Percentiles rank a stretch among this genome's conserved stretches.
Conservation (phyloP, 2,329 filamentous ascomycete species). For the Stachybotrys chlorohalonatus region DNA sequence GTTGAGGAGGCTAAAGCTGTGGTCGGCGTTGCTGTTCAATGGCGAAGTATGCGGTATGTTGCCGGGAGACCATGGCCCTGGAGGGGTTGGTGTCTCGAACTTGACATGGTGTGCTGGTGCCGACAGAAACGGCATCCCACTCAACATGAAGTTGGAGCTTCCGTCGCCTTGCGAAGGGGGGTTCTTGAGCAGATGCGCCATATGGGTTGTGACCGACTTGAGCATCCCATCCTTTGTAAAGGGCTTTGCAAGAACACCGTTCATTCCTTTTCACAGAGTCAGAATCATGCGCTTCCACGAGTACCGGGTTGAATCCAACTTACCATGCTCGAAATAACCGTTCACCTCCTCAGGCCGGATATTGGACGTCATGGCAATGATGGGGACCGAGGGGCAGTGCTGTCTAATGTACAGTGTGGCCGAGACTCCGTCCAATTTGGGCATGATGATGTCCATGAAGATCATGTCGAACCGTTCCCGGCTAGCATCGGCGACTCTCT, state of each 20-base stretch:
- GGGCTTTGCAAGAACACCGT: conserved; percentile 91
- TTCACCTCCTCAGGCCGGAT: conserved; percentile 94
- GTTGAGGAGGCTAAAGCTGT: conserved; percentile 36
- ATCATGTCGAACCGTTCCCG: conserved; percentile 54
- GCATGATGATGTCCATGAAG: conserved; percentile 96
- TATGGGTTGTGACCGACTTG: conserved; percentile 78
- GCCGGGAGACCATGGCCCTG: conserved; percentile 42
- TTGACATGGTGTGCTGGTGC: conserved; percentile 28
- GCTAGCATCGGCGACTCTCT: conserved; percentile 56
- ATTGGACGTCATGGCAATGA: conserved; percentile 98
- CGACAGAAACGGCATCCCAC: conserved; percentile 24
- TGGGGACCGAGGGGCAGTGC: conserved; percentile 71
- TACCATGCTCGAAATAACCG: conserved; percentile 95
- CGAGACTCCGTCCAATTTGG: conserved; percentile 86
- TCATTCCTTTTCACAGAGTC: conserved; percentile 63
- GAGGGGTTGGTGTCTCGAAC: conserved; percentile 48
- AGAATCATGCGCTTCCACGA: not conserved
- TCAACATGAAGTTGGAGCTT: conserved; percentile 22
- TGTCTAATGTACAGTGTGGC: conserved; percentile 90
- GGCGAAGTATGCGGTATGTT: conserved; percentile 43
- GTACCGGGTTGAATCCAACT: conserved; percentile 21
- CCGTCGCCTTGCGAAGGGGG: conserved; percentile 35
- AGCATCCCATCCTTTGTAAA: conserved; percentile 86
- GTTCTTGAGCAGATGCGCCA: conserved; percentile 72
- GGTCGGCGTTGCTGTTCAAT: conserved; percentile 28